Base-by-base conservation (phyloP, 129 eudicot genomes). In the Flaveria brownii region DNA sequence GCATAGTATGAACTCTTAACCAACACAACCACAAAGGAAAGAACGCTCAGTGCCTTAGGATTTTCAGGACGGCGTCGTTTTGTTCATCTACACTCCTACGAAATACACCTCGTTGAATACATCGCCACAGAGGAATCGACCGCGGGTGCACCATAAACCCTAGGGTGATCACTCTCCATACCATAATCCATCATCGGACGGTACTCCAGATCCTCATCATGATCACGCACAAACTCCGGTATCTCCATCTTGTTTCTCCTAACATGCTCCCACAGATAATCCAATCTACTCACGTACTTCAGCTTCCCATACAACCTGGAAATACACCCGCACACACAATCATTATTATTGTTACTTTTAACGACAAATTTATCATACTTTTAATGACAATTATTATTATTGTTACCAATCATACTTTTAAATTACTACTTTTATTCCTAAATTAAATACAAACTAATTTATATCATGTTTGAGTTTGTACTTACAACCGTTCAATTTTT, bases 81-180 rank as follows among this genome's bases (percentile, higher is more conserved):
- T 14, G 25, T 41, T 11, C 25, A 22, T 17, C 2, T 61, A 18
- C 47, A 78, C 9, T 63, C 47, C 52, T 49, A 85, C 16, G 86
- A 82, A 17, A 90, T 90, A 62, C 92, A 88, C 79, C 96, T 86
- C 69, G 80, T 88, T 33, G 89, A 90, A 72, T 92, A 92, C 66
- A 80, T 84, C 5, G 86, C 76, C 22, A 86, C 81, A 10, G 89
- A 79, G 20, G 87, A 77, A 78, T 92, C 94, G 47, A 84, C 71
- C 18, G 76, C 61, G 12, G 87, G 88, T 42, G 81, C 83, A 47
- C 84, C 84, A 33, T 85, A 78, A 47, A 85, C 85, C 54, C 96
- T 86, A 6, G 94, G 92, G 62, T 90, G 96, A 80, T 92, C 98
- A 63, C 95, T 90, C 84, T 92, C 98, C 47, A 90, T 26, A 6